Percentiles rank a stretch among this genome's conserved stretches.
Conservation (phyloP, 495 filamentous ascomycete species). For the Penicillium bovifimosum region DNA sequence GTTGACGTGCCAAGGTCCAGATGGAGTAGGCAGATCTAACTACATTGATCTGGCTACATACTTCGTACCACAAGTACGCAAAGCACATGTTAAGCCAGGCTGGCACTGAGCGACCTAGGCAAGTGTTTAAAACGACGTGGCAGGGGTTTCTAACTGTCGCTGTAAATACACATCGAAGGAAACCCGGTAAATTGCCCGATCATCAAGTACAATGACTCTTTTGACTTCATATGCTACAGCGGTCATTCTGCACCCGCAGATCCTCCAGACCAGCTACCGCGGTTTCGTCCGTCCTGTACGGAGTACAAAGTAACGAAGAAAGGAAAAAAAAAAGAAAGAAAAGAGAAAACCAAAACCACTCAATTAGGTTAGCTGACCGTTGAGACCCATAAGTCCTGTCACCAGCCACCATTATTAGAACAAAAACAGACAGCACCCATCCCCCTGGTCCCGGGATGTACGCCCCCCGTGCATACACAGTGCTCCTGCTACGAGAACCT, state of each 20-base stretch:
- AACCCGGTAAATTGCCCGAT: not conserved
- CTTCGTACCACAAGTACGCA: no score
- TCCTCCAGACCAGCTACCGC: no score
- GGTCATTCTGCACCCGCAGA: no score
- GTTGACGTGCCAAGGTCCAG: slow-evolving; percentile 5
- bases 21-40: slow-evolving; percentile 2
- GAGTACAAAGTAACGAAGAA: not conserved
- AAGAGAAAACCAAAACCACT: not conserved
- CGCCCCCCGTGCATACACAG: not conserved
- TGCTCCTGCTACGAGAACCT: no score
- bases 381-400: slow-evolving; percentile 14
- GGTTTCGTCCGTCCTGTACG: not conserved
- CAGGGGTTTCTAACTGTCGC: not conserved
- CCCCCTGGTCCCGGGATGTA: not conserved
- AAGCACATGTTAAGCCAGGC: not conserved
- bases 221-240: no score
- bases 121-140: not conserved
- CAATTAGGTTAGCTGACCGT: slow-evolving; percentile 20
- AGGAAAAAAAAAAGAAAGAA: not conserved
- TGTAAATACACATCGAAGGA: not conserved
- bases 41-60: not conserved
- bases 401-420: not conserved
- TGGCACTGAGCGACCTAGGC: not conserved
- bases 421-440: slow-evolving; percentile 2
- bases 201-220: not conserved